Percentiles rank a stretch among this genome's conserved stretches.
These are phyloP conservation scores for Vanilla planifolia DNA, from an alignment of 106 monocot species.

Conservation along the genomic window DNA sequence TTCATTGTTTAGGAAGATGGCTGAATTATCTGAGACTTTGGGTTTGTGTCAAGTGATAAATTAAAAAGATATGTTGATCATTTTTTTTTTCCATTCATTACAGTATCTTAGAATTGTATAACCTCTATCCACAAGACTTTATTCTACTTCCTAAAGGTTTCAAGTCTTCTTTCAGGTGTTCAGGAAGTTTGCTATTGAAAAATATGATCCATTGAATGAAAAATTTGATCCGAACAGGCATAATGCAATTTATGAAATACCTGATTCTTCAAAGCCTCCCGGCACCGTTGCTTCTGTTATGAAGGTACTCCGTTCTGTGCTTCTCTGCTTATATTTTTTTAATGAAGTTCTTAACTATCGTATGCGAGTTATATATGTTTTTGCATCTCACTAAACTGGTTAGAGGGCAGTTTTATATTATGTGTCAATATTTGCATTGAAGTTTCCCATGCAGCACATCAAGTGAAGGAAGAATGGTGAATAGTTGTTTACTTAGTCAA, in stretches of 20 bases:
- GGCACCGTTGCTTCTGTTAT: slow-evolving; percentile 70
- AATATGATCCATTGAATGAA: slow-evolving; percentile 68
- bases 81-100: no score
- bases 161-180: slow-evolving; percentile 37
- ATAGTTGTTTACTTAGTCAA: no score
- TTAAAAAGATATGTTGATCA: no score
- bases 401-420: no score
- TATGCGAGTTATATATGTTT: no score
- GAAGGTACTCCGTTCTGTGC: slow-evolving; percentile 34
- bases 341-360: no score
- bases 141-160: not conserved
- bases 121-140: no score
- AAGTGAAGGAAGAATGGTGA: not conserved
- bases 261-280: slow-evolving; percentile 54
- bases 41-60: no score
- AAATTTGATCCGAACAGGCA: slow-evolving; percentile 72
- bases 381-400: no score
- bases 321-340: not conserved
- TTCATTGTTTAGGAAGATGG: no score
- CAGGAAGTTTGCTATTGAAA: slow-evolving; percentile 69
- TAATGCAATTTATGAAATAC: slow-evolving; percentile 61
- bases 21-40: no score
- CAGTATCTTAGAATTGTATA: no score
- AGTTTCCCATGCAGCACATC: not conserved
- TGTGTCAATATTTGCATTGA: not conserved